Evolutionary conservation across 2,329 filamentous ascomycete species (phyloP).

Genomic region (Ophiostoma himal-ulmi): DNA sequence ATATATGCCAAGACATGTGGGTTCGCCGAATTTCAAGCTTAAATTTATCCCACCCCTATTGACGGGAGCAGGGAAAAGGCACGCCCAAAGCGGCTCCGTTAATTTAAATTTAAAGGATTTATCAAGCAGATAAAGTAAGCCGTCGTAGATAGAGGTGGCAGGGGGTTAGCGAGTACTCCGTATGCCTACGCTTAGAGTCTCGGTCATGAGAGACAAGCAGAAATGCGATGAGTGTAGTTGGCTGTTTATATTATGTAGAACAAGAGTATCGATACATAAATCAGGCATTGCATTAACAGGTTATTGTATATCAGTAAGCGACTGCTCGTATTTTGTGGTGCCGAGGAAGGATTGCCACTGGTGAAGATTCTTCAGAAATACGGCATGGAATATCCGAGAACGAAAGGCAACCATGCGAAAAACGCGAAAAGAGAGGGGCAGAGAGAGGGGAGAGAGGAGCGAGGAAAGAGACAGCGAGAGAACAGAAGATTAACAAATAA

Average conservation of each 20-base stretch:
- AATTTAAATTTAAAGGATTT: not conserved
- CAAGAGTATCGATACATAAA: too few species aligned
- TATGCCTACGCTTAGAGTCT: too few species aligned
- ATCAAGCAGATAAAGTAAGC: not conserved
- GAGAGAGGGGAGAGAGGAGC: not conserved
- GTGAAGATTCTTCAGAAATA: not conserved
- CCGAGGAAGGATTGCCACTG: conserved; percentile 1
- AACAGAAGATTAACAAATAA: not conserved
- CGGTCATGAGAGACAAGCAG: not conserved
- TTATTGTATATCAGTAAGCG: not conserved
- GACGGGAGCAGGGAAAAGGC: conserved; percentile 5
- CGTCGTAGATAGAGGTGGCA: not conserved
- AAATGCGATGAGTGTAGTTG: not conserved
- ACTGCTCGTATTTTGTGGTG: not conserved
- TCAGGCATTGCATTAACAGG: not conserved
- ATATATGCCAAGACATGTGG: conserved; percentile 25
- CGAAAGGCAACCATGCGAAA: not conserved
- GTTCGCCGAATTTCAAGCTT: conserved; percentile 30
- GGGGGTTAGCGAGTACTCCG: too few species aligned
- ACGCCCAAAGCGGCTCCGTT: not conserved
- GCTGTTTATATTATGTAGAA: not conserved
- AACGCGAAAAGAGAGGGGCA: not conserved
- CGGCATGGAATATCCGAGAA: conserved; percentile 1
- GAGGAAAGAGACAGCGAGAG: not conserved
- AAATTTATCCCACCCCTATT: conserved; percentile 23